A percentile compares a stretch with the other conserved stretches of the same genome.
These are phyloP conservation scores for Ensete ventricosum DNA, from an alignment of 176 grass and related monocot genomes.

Conservation along the genomic window DNA sequence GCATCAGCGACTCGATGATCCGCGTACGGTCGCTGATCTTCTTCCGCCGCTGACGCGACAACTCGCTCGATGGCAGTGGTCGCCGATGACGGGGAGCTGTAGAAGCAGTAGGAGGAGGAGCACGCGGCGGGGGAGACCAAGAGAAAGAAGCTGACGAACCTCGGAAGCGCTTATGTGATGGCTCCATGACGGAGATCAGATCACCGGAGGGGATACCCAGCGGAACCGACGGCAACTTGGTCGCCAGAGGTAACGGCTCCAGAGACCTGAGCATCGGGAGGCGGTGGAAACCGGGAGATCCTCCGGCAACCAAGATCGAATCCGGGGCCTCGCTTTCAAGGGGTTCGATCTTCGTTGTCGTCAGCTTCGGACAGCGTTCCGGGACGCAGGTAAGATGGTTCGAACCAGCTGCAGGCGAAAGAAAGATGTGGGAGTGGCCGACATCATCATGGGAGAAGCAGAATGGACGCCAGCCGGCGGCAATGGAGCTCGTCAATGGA, in stretches of 20 bases:
- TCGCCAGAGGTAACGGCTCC: neutral
- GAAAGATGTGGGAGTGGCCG: neutral
- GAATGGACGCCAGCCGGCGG: neutral
- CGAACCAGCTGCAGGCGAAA: neutral
- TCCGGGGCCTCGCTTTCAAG: neutral
- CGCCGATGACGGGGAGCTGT: neutral
- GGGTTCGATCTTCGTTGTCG: conserved; percentile 1
- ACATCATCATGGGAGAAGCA: neutral
- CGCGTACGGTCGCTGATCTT: conserved; percentile 17
- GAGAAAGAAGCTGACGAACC: neutral
- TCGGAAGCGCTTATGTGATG: conserved; percentile 6
- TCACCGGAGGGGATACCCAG: neutral
- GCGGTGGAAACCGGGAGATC: conserved; percentile 5
- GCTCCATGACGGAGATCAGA: neutral
- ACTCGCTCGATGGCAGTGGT: conserved; percentile 8
- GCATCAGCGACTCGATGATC: conserved; percentile 21
- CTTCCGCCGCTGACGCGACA: conserved; percentile 19
- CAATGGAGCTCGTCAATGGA: neutral
- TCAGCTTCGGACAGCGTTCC: neutral
- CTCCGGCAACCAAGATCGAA: neutral
- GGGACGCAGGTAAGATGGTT: neutral
- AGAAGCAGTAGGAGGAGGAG: neutral
- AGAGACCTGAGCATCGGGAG: conserved; percentile 12
- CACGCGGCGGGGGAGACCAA: neutral
- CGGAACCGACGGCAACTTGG: neutral